Percentiles rank a stretch among this genome's conserved stretches.
Conservation (phyloP, 2,329 filamentous ascomycete species). For the Aspergillus tamarii region DNA sequence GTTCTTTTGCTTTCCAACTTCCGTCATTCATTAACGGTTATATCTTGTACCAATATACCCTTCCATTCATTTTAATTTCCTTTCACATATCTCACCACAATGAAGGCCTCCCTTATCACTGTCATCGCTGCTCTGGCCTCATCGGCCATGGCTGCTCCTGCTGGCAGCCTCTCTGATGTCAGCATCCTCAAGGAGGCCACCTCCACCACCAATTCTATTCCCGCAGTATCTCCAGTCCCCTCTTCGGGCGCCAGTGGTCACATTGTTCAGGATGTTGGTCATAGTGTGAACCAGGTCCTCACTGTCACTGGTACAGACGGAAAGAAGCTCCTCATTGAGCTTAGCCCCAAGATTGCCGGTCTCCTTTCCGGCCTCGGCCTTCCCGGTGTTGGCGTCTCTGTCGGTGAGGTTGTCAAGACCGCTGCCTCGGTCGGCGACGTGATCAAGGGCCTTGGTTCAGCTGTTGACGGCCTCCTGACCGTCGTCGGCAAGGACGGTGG, state of each 20-base stretch:
- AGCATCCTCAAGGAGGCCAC: conserved; percentile 12
- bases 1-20: conserved; percentile 19
- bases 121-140: conserved; percentile 28
- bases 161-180: conserved; percentile 16
- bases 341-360: conserved; percentile 33
- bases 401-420: conserved; percentile 32
- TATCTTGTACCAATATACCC: conserved; percentile 1
- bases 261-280: conserved; percentile 32
- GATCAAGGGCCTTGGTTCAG: conserved; percentile 27
- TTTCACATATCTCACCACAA: conserved; percentile 21
- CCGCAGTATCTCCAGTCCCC: conserved; percentile 15
- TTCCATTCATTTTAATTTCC: conserved; percentile 15
- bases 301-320: conserved; percentile 32
- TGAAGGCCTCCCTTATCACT: conserved; percentile 31
- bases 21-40: conserved; percentile 26
- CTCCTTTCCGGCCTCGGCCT: conserved; percentile 36
- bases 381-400: conserved; percentile 26
- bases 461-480: conserved; percentile 33
- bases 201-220: conserved; percentile 13
- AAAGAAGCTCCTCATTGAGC: conserved; percentile 32
- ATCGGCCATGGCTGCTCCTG: conserved; percentile 28
- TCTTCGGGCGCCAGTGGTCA: conserved; percentile 24
- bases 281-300: conserved; percentile 33
- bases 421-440: conserved; percentile 32
- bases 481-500: conserved; percentile 33